phyloP scores from a whole-genome alignment of 2,329 filamentous ascomycete species.

The Diaporthe amygdali region DNA sequence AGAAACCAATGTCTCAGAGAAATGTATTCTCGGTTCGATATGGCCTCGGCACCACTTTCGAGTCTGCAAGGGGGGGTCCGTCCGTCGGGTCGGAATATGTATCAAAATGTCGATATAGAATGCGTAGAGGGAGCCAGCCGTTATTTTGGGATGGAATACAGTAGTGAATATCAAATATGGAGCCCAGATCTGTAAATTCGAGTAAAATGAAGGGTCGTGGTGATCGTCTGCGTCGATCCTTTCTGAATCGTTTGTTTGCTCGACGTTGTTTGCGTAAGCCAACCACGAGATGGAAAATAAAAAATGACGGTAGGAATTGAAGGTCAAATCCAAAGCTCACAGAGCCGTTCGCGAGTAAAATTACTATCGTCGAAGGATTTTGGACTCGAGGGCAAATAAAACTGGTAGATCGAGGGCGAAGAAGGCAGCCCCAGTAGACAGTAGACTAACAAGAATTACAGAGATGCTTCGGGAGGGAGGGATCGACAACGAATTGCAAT shows the following conservation, averaged over 20 bases:
- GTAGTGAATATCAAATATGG: conserved; percentile 2
- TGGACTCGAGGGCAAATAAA: background rate
- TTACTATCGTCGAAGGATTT: background rate
- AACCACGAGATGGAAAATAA: background rate
- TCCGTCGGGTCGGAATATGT: background rate
- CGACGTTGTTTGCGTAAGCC: background rate
- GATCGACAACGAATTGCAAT: conserved; percentile 11
- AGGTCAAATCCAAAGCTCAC: conserved; percentile 12
- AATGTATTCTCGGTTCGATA: background rate
- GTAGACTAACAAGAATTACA: background rate
- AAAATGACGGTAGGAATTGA: background rate
- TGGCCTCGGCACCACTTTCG: background rate
- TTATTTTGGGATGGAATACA: background rate
- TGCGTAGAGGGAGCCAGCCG: conserved; percentile 1
- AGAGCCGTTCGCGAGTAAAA: conserved; percentile 13
- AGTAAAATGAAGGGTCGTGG: conserved; percentile 18
- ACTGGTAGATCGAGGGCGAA: background rate
- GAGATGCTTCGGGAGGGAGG: background rate
- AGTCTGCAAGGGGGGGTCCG: background rate
- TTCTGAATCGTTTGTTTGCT: background rate
- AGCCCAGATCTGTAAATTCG: background rate
- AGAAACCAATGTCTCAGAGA: conserved; percentile 18
- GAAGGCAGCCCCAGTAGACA: background rate
- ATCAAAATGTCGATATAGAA: background rate
- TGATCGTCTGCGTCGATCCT: conserved; percentile 14